Conservation (phyloP, 1,139 yeast species). For the Kodamaea fungicola region DNA sequence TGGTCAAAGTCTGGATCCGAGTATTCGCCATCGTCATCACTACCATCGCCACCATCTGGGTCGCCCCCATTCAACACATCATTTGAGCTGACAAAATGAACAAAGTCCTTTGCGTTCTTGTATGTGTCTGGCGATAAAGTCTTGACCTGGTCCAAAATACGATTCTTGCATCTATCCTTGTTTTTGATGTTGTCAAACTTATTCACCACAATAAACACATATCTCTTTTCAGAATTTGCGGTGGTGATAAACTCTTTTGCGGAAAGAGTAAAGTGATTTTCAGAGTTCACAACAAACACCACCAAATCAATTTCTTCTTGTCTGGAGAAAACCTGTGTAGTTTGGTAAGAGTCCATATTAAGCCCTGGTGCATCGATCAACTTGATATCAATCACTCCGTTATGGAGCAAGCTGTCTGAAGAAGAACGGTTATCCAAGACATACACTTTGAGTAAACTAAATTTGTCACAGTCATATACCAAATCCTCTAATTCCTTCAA, state of each 20-base stretch:
- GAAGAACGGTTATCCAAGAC: slow-evolving; percentile 71
- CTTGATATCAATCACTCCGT: slow-evolving; percentile 90
- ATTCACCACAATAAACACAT: slow-evolving; percentile 91
- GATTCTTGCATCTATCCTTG: slow-evolving; percentile 70
- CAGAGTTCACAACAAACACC: slow-evolving; percentile 94
- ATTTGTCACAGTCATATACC: slow-evolving; percentile 73
- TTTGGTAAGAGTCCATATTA: slow-evolving; percentile 88
- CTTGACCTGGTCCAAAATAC: slow-evolving; percentile 85
- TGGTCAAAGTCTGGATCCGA: slow-evolving; percentile 70
- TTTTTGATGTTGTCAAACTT: slow-evolving; percentile 82
- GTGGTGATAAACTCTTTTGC: slow-evolving; percentile 91
- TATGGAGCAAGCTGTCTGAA: slow-evolving; percentile 70
- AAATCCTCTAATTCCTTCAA: slow-evolving; percentile 60
- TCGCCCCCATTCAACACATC: slow-evolving; percentile 34
- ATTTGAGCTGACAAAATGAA: slow-evolving; percentile 84
- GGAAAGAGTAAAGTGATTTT: slow-evolving; percentile 89
- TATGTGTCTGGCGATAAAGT: slow-evolving; percentile 86
- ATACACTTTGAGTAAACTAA: slow-evolving; percentile 72
- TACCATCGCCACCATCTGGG: slow-evolving; percentile 27
- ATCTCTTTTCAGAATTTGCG: slow-evolving; percentile 88
- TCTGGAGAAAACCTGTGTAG: slow-evolving; percentile 91
- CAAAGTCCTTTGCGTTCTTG: slow-evolving; percentile 82
- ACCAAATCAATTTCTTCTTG: slow-evolving; percentile 97
- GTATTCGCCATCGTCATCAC: slow-evolving; percentile 26
- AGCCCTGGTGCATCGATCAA: slow-evolving; percentile 97